Conservation (phyloP, 73 alveolate genomes). For the Paramecium pentaurelia region DNA sequence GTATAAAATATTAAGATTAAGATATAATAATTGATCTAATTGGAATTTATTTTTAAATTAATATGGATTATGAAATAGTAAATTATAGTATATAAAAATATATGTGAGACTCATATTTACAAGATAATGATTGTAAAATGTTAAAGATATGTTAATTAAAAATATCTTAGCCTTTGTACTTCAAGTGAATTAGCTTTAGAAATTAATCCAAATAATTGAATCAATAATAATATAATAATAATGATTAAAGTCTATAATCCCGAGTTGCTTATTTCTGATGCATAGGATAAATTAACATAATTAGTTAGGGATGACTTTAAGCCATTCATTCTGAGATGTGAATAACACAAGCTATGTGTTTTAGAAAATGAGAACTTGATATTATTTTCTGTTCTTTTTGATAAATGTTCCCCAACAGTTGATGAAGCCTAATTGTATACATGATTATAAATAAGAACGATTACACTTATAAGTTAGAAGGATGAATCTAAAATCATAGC, state of each 20-base stretch:
- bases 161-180: not conserved
- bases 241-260: slow-evolving; percentile 1
- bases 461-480: not conserved
- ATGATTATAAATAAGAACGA: not conserved
- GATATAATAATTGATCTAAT: not conserved
- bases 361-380: slow-evolving; percentile 15
- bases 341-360: not conserved
- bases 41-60: not conserved
- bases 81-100: not conserved
- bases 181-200: not conserved
- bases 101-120: not conserved
- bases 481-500: not conserved
- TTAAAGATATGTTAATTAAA: too few species aligned
- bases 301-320: not conserved
- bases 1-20: not conserved
- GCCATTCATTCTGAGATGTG: not conserved
- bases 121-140: not conserved
- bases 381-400: not conserved
- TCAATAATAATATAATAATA: not conserved
- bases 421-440: not conserved
- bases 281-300: not conserved
- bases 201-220: not conserved
- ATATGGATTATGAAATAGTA: not conserved
- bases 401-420: not conserved
- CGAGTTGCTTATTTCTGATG: not conserved